These are phyloP conservation scores for Maudiozyma turicensis DNA, from an alignment of 805 yeast species.

Conservation along the genomic window DNA sequence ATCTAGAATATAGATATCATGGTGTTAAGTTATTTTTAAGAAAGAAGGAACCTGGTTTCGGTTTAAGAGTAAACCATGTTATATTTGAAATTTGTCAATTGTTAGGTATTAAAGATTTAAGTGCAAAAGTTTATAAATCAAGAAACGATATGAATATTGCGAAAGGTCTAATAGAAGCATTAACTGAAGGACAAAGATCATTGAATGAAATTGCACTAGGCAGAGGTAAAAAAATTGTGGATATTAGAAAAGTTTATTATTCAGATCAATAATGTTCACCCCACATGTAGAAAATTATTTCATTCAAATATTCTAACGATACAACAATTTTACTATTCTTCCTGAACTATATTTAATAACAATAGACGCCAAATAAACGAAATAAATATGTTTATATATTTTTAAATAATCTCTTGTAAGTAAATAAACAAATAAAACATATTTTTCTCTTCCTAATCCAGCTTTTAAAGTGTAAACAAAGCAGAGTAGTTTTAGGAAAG, in stretches of 20 bases:
- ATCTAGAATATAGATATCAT: constrained; percentile 72
- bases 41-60: constrained; percentile 88
- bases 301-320: no score
- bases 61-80: constrained; percentile 82
- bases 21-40: constrained; percentile 75
- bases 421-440: neutral
- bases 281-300: neutral
- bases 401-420: neutral
- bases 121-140: constrained; percentile 85
- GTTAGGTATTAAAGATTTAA: constrained; percentile 87
- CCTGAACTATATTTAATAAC: no score
- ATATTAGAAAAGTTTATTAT: constrained; percentile 83
- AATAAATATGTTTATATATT: neutral
- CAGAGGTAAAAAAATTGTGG: constrained; percentile 92
- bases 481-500: no score
- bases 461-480: no score
- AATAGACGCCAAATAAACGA: neutral
- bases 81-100: constrained; percentile 85
- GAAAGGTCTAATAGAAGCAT: constrained; percentile 80
- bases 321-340: no score
- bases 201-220: constrained; percentile 81
- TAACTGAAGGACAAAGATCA: constrained; percentile 60
- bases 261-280: constrained; percentile 24
- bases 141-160: constrained; percentile 93
- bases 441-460: no score